A percentile compares a stretch with the other conserved stretches of the same genome.
These are phyloP conservation scores for Cytidiella melzeri DNA, from an alignment of 768 basidiomycete species.

Conservation along the genomic window DNA sequence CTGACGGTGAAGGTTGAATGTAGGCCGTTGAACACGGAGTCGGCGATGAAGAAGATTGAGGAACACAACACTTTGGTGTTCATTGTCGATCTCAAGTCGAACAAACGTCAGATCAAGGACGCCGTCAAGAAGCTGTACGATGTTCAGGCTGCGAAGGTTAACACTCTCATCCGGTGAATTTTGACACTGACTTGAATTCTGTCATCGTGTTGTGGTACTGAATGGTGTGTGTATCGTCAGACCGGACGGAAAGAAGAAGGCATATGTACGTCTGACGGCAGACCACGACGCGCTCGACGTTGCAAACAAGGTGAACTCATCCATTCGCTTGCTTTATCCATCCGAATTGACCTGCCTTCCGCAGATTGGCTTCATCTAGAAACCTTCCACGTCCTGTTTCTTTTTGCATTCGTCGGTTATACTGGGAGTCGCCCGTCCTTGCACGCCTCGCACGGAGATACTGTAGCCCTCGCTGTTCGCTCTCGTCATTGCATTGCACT, in stretches of 20 bases:
- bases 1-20: neutral
- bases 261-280: constrained; percentile 91
- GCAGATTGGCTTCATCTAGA: constrained; percentile 92
- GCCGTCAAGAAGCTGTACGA: constrained; percentile 99
- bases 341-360: neutral
- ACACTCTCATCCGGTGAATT: constrained; percentile 92
- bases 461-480: no score
- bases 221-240: constrained; percentile 31
- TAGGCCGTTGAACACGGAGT: constrained; percentile 90
- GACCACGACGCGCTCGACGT: constrained; percentile 96
- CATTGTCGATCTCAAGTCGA: constrained; percentile 89
- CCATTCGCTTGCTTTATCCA: neutral
- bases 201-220: no score
- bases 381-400: no score
- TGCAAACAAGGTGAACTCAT: constrained; percentile 78
- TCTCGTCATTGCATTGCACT: no score
- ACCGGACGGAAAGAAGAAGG: constrained; percentile 99
- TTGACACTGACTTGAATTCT: neutral
- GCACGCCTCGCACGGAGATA: no score
- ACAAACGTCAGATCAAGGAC: constrained; percentile 99
- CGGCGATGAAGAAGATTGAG: constrained; percentile 99
- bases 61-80: constrained; percentile 99
- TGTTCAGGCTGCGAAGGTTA: constrained; percentile 92
- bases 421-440: no score
- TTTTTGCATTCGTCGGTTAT: no score